Base-by-base conservation (phyloP, 129 eudicot genomes). In the Rutidosis leptorrhynchoides region DNA sequence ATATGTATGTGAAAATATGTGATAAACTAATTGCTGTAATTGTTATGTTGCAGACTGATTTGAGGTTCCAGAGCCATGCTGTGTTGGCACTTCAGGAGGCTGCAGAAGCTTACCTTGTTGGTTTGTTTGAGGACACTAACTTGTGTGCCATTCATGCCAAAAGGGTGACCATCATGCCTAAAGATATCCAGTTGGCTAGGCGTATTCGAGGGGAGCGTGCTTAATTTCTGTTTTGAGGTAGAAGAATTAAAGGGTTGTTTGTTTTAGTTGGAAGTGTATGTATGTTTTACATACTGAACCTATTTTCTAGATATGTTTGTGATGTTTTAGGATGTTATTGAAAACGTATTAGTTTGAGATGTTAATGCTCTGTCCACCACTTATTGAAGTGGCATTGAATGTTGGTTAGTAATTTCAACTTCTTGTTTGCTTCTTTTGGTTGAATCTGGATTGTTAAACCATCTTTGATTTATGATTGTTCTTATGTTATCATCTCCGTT, bases 131-230 rank as follows among this genome's bases (percentile, higher is more conserved):
- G 35, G 91, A 85, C 66, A 85, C 91, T 5, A 85, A 85, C 75
- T 49, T 85, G 75, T 85, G 91, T 23, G 91, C 91, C 16, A 85
- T 85, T 28, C 91, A 85, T 46, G 93, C 93, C 17, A 86, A 86
- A 88, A 80, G 93, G 65, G 93, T 86, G 7, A 86, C 93, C 1
- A 86, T 86, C 35, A 86, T 86, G 93, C 93, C 93, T 10, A 86
- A 86, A 62, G 93, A 86, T 11, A 83, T 86, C 46, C 92, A 85
- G 56, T 59, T 85, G 29, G 93, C 93, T 2, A 70, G 93, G 73
- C 88, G 93, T 8, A 86, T 86, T 65, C 88, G 94, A 7, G 94
- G 94, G 2, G 94, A 86, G 52, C 86, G 94, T 55, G 94, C 94
- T 69, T 86, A 76, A 37, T 20, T 46, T 62, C 14, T 22, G 12